These are phyloP conservation scores for Eremochloa ophiuroides DNA, from an alignment of 176 grass and related monocot genomes.

Conservation along the genomic window DNA sequence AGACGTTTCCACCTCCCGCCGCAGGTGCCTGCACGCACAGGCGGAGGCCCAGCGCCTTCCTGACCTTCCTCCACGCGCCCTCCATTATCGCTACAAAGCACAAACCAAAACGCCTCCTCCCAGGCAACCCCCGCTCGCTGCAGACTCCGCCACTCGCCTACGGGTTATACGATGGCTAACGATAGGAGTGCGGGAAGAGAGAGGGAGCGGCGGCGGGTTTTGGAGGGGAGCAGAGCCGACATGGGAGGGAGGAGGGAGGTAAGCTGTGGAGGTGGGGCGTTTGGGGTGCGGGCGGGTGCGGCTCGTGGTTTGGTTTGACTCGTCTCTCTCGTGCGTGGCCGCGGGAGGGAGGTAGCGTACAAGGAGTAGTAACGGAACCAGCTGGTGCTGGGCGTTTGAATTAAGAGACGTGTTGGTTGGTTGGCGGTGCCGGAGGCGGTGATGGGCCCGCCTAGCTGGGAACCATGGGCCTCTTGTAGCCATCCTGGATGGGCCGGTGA, in stretches of 20 bases:
- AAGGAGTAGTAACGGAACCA: not conserved
- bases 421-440: not conserved
- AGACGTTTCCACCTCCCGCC: not conserved
- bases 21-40: conserved; percentile 41
- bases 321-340: not conserved
- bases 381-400: conserved; percentile 27
- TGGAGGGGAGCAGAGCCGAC: not conserved
- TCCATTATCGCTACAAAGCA: conserved; percentile 48
- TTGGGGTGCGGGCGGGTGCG: not conserved
- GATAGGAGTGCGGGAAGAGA: not conserved
- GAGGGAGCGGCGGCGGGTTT: not conserved
- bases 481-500: not conserved
- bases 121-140: too few species aligned
- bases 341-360: not conserved
- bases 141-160: not conserved
- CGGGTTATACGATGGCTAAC: not conserved
- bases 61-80: conserved; percentile 71
- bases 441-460: not conserved
- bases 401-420: conserved; percentile 7
- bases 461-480: not conserved
- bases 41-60: conserved; percentile 50
- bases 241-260: not conserved
- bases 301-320: conserved; percentile 32
- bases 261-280: conserved; percentile 19
- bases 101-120: not conserved